These are phyloP conservation scores for Aristolochia contorta DNA, from an alignment of 164 flowering plant genomes.

Conservation along the genomic window DNA sequence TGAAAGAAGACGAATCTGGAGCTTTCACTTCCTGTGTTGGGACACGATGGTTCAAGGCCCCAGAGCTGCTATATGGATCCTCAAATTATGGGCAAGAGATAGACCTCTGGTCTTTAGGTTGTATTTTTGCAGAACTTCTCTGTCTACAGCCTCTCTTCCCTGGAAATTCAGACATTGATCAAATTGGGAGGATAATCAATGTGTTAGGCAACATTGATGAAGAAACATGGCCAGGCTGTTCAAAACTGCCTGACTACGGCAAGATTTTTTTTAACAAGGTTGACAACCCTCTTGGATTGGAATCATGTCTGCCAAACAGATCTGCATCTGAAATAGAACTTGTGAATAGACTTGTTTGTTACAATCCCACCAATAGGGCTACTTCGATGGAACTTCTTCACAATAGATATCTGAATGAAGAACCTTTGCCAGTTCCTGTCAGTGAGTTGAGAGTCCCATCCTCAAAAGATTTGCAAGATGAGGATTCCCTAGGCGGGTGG, in stretches of 20 bases:
- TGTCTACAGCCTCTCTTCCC: constrained; percentile 78
- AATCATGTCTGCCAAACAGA: constrained; percentile 42
- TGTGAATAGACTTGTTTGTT: constrained; percentile 52
- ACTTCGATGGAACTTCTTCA: constrained; percentile 68
- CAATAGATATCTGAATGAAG: constrained; percentile 62
- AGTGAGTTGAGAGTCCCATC: constrained; percentile 62
- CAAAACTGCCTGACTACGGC: constrained; percentile 63
- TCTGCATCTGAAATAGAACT: constrained; percentile 50
- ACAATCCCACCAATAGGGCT: constrained; percentile 64
- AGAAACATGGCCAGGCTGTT: constrained; percentile 65
- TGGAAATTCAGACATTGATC: constrained; percentile 89
- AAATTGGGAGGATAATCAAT: constrained; percentile 53
- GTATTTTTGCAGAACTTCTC: constrained; percentile 83
- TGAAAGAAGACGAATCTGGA: constrained; percentile 30
- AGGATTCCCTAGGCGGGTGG: constrained; percentile 45
- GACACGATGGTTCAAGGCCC: constrained; percentile 92
- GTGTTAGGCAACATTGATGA: constrained; percentile 67
- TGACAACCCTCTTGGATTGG: constrained; percentile 53
- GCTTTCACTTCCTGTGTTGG: constrained; percentile 84
- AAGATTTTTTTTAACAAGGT: constrained; percentile 56
- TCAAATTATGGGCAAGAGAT: constrained; percentile 63
- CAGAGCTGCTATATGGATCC: constrained; percentile 86
- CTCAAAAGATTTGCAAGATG: constrained; percentile 34
- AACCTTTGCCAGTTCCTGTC: constrained; percentile 63
- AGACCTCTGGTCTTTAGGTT: constrained; percentile 92